A percentile compares a stretch with the other conserved stretches of the same genome.
These are phyloP conservation scores for Suillus tomentosus DNA, from an alignment of 768 basidiomycete genomes.

Conservation along the genomic window DNA sequence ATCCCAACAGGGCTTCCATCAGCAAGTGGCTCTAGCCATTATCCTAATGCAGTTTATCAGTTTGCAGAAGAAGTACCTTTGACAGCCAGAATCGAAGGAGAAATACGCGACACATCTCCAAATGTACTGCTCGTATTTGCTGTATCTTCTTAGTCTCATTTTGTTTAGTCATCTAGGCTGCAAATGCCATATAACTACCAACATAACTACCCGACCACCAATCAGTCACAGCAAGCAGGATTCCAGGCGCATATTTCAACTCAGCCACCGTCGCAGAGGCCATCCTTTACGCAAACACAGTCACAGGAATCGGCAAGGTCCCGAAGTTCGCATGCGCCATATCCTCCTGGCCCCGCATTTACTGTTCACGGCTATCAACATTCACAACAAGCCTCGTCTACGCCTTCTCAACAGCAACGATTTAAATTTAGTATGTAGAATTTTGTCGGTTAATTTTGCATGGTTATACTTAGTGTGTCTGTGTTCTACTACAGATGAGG, in stretches of 20 bases:
- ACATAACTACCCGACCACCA: not conserved
- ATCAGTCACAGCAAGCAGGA: not conserved
- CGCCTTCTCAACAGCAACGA: not conserved
- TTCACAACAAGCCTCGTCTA: not conserved
- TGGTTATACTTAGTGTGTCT: not conserved
- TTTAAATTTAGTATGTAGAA: not conserved
- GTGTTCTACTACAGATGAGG: not conserved
- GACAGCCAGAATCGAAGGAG: constrained; percentile 39
- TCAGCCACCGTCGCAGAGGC: not conserved
- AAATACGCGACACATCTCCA: not conserved
- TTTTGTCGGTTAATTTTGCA: not conserved
- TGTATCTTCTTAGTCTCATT: constrained; percentile 1
- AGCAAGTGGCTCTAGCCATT: not conserved
- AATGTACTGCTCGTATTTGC: constrained; percentile 1
- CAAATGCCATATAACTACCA: not conserved
- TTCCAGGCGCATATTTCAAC: not conserved
- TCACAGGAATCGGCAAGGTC: constrained; percentile 5
- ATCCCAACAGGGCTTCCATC: not conserved
- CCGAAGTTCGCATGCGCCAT: not conserved
- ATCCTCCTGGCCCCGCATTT: not conserved
- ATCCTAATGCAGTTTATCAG: not conserved
- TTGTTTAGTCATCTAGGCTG: constrained; percentile 8
- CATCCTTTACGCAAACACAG: constrained; percentile 5
- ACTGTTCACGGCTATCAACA: not conserved
- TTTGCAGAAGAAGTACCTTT: constrained; percentile 21